Percentiles rank a stretch among this genome's conserved stretches.
phyloP scores from a whole-genome alignment of 305 asterid genomes.

The Salvia sclarea region DNA sequence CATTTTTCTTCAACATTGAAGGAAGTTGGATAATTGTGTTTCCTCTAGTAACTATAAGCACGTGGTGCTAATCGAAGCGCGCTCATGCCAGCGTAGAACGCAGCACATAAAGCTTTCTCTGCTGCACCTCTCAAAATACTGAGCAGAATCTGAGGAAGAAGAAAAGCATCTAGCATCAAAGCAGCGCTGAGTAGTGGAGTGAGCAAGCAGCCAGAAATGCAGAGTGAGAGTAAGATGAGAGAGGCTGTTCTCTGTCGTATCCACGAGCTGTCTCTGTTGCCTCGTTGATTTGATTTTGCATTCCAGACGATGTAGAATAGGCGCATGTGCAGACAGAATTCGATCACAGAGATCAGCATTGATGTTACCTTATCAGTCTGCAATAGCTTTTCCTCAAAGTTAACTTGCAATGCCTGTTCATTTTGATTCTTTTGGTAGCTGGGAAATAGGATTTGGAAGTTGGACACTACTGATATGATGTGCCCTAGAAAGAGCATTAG shows the following conservation, averaged over 20 bases:
- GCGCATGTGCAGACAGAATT: background rate
- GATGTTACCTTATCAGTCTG: background rate
- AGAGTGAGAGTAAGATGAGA: background rate
- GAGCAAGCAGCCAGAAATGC: background rate
- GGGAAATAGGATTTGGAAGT: background rate
- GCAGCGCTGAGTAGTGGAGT: too few species aligned
- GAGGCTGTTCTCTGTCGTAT: background rate
- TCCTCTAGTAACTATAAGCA: background rate
- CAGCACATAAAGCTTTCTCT: background rate
- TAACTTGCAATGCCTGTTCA: background rate
- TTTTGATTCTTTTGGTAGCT: background rate
- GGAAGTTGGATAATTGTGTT: background rate
- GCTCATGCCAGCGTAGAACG: background rate
- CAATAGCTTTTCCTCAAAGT: background rate
- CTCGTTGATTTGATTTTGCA: background rate
- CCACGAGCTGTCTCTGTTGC: background rate
- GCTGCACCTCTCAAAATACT: background rate
- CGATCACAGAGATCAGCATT: background rate
- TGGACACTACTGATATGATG: background rate
- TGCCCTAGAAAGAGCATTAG: background rate
- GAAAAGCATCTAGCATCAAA: background rate
- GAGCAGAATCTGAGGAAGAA: background rate
- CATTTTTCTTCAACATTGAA: slow-evolving; percentile 35
- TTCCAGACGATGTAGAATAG: background rate
- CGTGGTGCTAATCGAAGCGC: background rate